A percentile compares a stretch with the other conserved stretches of the same genome.
Evolutionary conservation across 2,329 filamentous ascomycete genomes (phyloP).

Genomic region (Fusarium napiforme): DNA sequence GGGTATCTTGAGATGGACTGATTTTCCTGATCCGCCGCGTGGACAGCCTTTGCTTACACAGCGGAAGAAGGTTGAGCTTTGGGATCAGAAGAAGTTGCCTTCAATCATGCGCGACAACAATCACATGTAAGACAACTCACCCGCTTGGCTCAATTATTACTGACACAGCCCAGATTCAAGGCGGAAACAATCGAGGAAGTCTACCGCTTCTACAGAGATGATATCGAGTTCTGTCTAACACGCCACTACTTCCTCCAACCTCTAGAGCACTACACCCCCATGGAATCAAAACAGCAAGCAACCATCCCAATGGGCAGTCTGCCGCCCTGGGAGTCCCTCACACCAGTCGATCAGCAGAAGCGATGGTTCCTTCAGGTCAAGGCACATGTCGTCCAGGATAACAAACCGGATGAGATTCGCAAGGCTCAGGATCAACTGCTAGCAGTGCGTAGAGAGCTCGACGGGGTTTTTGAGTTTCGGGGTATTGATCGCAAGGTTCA

Average conservation of each 20-base stretch:
- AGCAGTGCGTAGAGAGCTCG: slow-evolving; percentile 58
- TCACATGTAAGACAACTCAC: slow-evolving; percentile 55
- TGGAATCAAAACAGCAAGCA: slow-evolving; percentile 40
- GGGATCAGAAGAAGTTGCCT: slow-evolving; percentile 60
- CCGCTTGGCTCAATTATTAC: fast-evolving
- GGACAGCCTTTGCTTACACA: slow-evolving; percentile 60
- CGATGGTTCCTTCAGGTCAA: slow-evolving; percentile 68
- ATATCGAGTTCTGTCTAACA: slow-evolving; percentile 64
- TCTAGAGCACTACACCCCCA: slow-evolving; percentile 48
- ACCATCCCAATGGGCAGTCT: slow-evolving; percentile 46
- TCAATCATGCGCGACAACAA: slow-evolving; percentile 63
- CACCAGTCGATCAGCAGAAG: slow-evolving; percentile 60
- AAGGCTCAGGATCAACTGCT: slow-evolving; percentile 65
- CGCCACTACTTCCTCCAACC: slow-evolving; percentile 57
- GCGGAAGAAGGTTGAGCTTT: slow-evolving; percentile 67
- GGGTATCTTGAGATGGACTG: slow-evolving; percentile 67
- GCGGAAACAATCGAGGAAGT: slow-evolving; percentile 65
- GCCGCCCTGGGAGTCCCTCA: slow-evolving; percentile 59
- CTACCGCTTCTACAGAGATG: slow-evolving; percentile 64
- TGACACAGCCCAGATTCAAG: slow-evolving; percentile 55
- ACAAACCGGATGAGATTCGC: slow-evolving; percentile 66
- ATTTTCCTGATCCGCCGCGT: slow-evolving; percentile 68
- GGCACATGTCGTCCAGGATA: slow-evolving; percentile 65
- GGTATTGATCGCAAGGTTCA: slow-evolving; percentile 63
- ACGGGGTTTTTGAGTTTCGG: slow-evolving; percentile 64